Base-by-base conservation (phyloP, 257 asterid genomes). In the Solanum infundibuliforme region DNA sequence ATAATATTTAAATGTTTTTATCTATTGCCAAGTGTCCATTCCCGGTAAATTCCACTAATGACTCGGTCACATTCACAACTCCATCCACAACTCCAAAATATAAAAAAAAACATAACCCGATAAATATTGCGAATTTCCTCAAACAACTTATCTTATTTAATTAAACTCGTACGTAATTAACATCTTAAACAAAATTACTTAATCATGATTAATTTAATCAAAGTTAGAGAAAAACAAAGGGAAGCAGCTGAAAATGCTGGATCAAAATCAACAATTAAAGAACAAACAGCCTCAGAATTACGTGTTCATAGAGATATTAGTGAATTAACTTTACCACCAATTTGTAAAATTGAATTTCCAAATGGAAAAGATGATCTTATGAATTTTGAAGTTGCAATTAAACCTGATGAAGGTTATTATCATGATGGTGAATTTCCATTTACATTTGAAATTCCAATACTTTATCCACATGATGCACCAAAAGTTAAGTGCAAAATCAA, bases 391-490 rank as follows among this genome's bases (percentile, higher is more conserved):
- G 99, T 95, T 66, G 92, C 95, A 71, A 92, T 96, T 87, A 93
- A 94, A 65, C 98, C 98, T 27, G 98, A 95, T 84, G 98, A 94
- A 87, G 98, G 98, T 87, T 96, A 91, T 90, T 96, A 95, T 89
- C 71, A 97, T 91, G 92, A 93, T 66, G 99, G 98, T 31, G 92
- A 91, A 73, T 95, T 96, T 93, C 91, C 90, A 87, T 96, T 96
- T 90, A 91, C 98, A 69, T 95, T 96, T 92, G 95, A 94, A 89
- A 94, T 96, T 87, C 91, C 99, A 91, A 92, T 94, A 32, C 90
- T 95, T 88, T 96, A 96, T 89, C 99, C 99, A 72, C 99, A 96
- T 23, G 98, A 95, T 87, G 98, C 99, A 77, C 99, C 99, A 16
- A 96, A 96, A 91, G 98, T 96, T 84, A 96, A 96, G 93, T 96